These are phyloP conservation scores for Larix kaempferi DNA, from an alignment of 75 land plant species.

Conservation along the genomic window DNA sequence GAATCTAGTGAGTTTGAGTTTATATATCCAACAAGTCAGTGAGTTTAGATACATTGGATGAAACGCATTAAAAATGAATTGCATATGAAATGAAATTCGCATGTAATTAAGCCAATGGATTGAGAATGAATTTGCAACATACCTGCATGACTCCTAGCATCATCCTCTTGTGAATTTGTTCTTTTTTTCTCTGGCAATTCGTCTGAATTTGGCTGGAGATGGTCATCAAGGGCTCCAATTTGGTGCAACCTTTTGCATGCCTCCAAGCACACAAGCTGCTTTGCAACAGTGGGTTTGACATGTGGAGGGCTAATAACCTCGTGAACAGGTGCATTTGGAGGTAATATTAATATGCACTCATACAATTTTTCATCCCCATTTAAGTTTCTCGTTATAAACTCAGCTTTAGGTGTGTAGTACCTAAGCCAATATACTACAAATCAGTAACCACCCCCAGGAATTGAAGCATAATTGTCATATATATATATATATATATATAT, in stretches of 20 bases:
- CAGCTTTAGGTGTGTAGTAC: conserved; percentile 71
- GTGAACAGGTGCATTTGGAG: conserved; percentile 74
- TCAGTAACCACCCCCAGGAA: conserved; percentile 5
- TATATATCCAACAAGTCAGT: no score
- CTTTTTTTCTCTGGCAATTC: neutral
- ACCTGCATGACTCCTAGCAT: conserved; percentile 31
- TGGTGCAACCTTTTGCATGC: conserved; percentile 78
- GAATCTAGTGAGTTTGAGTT: no score
- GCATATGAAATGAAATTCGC: no score
- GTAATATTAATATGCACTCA: conserved; percentile 60
- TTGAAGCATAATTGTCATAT: no score
- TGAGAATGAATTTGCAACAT: neutral
- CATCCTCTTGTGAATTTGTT: no score
- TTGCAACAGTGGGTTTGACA: conserved; percentile 35
- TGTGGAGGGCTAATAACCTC: conserved; percentile 45
- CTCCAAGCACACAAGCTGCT: conserved; percentile 81
- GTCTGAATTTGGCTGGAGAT: conserved; percentile 52
- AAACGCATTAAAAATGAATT: no score
- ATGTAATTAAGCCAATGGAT: no score
- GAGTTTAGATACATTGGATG: no score
- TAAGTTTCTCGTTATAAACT: conserved; percentile 9
- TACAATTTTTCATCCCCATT: neutral
- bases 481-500: no score
- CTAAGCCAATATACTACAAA: conserved; percentile 16
- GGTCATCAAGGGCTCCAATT: conserved; percentile 69